Base-by-base conservation (phyloP, 768 basidiomycete genomes). In the Thelephora ganbajun region DNA sequence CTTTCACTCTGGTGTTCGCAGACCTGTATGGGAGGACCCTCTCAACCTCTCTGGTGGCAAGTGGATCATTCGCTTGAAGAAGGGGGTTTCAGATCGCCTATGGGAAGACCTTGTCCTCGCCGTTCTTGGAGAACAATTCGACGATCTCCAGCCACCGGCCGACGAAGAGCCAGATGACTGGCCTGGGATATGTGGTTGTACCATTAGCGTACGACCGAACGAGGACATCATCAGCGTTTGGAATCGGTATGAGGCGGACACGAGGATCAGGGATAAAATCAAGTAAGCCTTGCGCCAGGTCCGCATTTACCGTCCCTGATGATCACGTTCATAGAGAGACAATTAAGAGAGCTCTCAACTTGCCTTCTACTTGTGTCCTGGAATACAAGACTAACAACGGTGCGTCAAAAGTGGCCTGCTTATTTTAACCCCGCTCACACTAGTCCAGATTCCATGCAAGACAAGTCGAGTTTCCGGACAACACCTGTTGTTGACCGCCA, bases 21-120 rank as follows among this genome's bases (percentile, higher is more conserved):
- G 89, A 37, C 93, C 94, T 0, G 84, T 94, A 2, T 98, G 94
- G 94, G 94, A 98, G 61, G 92, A 96, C 63, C 84, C 90, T 12
- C 69, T 90, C 48, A 96, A 96, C 61, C 62, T 79, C 44, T 61
- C 77, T 13, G 93, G 93, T 22, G 93, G 92, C 3, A 94, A 93
- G 64, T 98, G 92, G 86, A 94, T 94, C 45, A 74, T 98, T 49
- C 84, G 94, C 46, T 73, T 98, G 43, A 77, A 80, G 55, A 96
- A 98, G 60, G 90, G 90, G 39, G 73, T 93, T 33, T 79, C 87
- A 3, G 91, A 94, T 65, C 79, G 88, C 23, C 66, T 93, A 45
- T 94, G 90, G 90, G 90, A 94, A 65, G 83, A 87, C 56, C 73
- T 90, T 41, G 76, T 94, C 30, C 69, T 92, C 54, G 87, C 88